phyloP scores from a whole-genome alignment of 176 grass and related monocot species.

The Hyparrhenia diplandra region DNA sequence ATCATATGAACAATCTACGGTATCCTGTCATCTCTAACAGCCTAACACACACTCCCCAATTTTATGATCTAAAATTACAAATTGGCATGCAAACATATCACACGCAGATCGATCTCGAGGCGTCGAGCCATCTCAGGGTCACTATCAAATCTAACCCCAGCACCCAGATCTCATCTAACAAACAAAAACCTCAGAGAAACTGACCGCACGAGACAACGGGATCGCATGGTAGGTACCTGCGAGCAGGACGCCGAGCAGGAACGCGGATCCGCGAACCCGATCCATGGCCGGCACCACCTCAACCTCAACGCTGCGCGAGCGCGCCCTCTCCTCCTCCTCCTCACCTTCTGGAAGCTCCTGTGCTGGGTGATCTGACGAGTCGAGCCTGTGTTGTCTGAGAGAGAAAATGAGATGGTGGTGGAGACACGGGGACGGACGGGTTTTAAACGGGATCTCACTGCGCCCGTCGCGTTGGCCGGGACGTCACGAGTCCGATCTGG shows the following conservation, averaged over 20 bases:
- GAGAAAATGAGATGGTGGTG: background rate
- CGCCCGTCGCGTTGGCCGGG: conserved; percentile 32
- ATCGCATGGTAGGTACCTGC: conserved; percentile 30
- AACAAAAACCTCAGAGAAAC: background rate
- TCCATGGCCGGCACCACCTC: conserved; percentile 26
- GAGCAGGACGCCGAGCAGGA: conserved; percentile 57
- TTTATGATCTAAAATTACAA: no score
- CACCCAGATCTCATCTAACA: conserved; percentile 7
- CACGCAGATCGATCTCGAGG: background rate
- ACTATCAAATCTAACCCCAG: background rate
- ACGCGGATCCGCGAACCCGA: conserved; percentile 53
- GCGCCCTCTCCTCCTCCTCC: no score
- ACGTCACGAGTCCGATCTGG: conserved; percentile 40
- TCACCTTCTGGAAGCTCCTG: background rate
- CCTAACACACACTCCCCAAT: background rate
- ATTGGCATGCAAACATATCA: background rate
- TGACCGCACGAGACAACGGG: background rate
- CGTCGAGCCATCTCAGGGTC: background rate
- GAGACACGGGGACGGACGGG: background rate
- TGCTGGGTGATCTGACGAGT: no score
- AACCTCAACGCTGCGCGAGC: no score
- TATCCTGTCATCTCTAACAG: background rate
- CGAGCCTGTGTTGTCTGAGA: no score
- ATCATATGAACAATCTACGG: background rate
- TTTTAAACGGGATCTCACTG: conserved; percentile 37